phyloP scores from a whole-genome alignment of 139 green algal genomes.

The Chlorella ohadii region DNA sequence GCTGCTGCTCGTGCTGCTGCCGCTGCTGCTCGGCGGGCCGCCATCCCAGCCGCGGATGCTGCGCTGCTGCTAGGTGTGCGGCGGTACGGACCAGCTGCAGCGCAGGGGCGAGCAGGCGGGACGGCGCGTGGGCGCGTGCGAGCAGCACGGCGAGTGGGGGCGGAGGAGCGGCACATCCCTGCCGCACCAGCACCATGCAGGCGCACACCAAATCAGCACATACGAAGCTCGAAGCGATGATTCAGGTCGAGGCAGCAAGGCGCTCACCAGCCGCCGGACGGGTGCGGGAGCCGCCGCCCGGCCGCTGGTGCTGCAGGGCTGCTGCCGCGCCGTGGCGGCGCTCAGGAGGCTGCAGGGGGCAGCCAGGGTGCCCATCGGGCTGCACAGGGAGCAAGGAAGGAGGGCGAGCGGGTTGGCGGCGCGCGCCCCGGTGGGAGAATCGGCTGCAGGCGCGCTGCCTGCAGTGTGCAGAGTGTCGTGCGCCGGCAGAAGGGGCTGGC shows the following conservation, averaged over 20 bases:
- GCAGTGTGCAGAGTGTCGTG: no score
- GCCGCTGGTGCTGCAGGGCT: background rate
- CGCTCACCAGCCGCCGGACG: background rate
- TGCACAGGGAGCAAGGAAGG: no score
- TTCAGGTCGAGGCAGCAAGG: background rate
- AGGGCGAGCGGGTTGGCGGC: no score
- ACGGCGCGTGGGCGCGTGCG: no score
- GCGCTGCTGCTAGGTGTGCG: background rate
- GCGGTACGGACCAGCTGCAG: background rate
- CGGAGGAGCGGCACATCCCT: background rate
- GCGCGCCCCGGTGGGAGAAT: no score
- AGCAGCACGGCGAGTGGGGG: no score
- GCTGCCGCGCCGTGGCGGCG: constrained; percentile 1
- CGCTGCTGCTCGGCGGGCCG: background rate
- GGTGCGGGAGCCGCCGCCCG: background rate
- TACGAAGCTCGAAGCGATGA: no score
- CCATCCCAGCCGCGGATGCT: background rate
- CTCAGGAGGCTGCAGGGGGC: background rate
- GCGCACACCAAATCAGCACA: no score
- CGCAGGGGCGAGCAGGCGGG: background rate
- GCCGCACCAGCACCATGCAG: background rate
- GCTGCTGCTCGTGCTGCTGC: constrained; percentile 7
- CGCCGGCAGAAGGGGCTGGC: no score
- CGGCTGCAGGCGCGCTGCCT: no score
- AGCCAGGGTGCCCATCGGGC: no score